Percentiles rank a stretch among this genome's conserved stretches.
phyloP scores from a whole-genome alignment of 805 yeast genomes.

The Teunomyces funiuensis region DNA sequence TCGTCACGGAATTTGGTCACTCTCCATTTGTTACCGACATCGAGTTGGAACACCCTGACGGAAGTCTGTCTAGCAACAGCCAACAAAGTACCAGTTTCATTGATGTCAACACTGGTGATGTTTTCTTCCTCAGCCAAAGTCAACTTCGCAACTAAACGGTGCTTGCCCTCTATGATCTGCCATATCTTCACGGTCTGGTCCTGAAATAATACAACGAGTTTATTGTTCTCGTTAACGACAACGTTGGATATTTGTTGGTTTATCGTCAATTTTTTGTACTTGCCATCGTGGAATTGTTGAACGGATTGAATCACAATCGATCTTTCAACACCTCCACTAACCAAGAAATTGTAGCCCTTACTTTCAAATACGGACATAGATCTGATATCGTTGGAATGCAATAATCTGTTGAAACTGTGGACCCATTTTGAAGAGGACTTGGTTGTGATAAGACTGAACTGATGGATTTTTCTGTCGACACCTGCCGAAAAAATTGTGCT shows the following conservation, averaged over 20 bases:
- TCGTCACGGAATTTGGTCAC: constrained; percentile 55
- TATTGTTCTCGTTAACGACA: constrained; percentile 43
- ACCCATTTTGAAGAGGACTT: constrained; percentile 61
- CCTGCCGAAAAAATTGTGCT: constrained; percentile 82
- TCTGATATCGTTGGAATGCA: constrained; percentile 86
- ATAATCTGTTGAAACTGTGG: constrained; percentile 67
- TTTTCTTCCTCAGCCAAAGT: constrained; percentile 75
- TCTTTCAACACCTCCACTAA: constrained; percentile 84
- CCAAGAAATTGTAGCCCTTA: constrained; percentile 62
- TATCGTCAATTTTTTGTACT: constrained; percentile 66
- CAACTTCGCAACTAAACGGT: constrained; percentile 64
- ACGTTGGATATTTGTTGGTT: constrained; percentile 58
- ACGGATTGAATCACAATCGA: constrained; percentile 65
- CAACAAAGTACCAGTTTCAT: constrained; percentile 62
- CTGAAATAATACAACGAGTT: constrained; percentile 72
- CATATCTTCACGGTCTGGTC: constrained; percentile 82
- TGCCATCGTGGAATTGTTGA: constrained; percentile 67
- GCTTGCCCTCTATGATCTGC: constrained; percentile 51
- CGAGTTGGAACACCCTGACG: constrained; percentile 66
- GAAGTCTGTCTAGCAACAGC: constrained; percentile 70
- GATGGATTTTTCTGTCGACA: constrained; percentile 87
- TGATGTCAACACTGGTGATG: constrained; percentile 65
- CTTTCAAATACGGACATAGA: constrained; percentile 71
- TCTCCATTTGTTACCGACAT: constrained; percentile 35
- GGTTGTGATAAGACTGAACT: constrained; percentile 51